Evolutionary conservation across 768 basidiomycete species (phyloP), one percentile per base, ranked within the genome.

Genomic region (Phylloporus arenicola): DNA sequence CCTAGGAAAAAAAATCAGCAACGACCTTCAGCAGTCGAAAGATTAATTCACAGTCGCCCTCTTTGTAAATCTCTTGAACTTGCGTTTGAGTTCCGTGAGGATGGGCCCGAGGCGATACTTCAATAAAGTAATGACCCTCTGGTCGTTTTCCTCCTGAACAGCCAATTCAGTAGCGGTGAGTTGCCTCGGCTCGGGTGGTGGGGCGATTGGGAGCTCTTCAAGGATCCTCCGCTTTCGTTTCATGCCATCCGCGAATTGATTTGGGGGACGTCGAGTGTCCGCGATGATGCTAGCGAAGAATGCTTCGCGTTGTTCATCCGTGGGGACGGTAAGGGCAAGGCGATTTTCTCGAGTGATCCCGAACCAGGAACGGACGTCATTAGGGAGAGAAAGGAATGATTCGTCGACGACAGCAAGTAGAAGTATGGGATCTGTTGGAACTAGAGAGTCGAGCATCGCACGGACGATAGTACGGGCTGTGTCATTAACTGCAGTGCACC

Each of bases 31-130:
- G 45, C 16, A 41, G 0, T 24, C 19, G 25, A 42, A 27, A 46
- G 43, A 50, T 46, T 16, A 20, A 73, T 84, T 63, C 58, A 93
- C 92, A 53, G 74, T 75, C 38, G 88, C 86, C 33, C 78, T 72
- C 70, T 92, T 92, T 0, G 83, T 86, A 63, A 96, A 94, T 57
- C 87, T 77, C 75, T 92, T 92, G 65, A 86, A 93, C 70, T 93
- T 92, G 65, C 90, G 81, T 73, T 91, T 92, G 58, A 99, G 72
- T 64, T 97, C 92, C 2, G 79, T 80, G 45, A 98, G 70, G 44
- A 98, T 85, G 1, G 88, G 88, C 2, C 89, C 88, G n/a, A 98
- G 77, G n/a, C 91, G 81, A 61, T 85, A 89, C 67, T 92, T 89
- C 57, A 99, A 72, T 59, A 93, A 68, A 40, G 92, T 89, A 45